Base-by-base conservation (phyloP, 2,329 filamentous ascomycete species). In the Monilinia polystroma region DNA sequence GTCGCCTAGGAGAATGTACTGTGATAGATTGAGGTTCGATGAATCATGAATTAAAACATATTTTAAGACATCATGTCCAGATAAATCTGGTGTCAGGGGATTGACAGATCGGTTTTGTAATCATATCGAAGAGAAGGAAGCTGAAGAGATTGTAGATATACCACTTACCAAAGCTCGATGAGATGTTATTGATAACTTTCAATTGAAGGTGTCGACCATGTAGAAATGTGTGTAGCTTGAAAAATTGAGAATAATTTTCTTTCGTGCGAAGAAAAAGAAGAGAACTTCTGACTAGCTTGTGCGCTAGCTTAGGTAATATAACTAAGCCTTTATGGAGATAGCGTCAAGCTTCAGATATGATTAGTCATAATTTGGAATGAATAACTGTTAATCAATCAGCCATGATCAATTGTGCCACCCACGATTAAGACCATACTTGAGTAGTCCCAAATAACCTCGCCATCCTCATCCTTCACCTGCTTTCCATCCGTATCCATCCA, bases 101-200 rank as follows among this genome's bases (percentile, higher is more conserved):
- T 91, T 92, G 89, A 92, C 89, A 92, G 89, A 92, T 91, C 87
- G 71, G 75, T 72, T 79, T 79, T 82, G 80, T 87, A 86, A 87
- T 90, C 88, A 90, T 90, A 77, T 78, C 75, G 78, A 73, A 32
- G 32, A 41, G 51, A n/a, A 32, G 5, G 12, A 20, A 12, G 38
- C 7, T 45, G 3, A 52, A 45, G 26, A 26, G 7, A 54, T 60
- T 32, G 41, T 10, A 47, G 1, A 49, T 3, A 64, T 57, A 6
- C 35, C 5, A 54, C 64, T 62, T 66, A 66, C 64, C 49, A 62
- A 53, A 47, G 45, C 10, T 45, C n/a, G 26, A 35, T 51, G 58
- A 52, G 35, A 35, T 35, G 6, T 53, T 23, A 12, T 53, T 52
- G 18, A 26, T 16, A 16, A 29, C 23, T 38, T 29, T 43, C 52